phyloP scores from a whole-genome alignment of 495 filamentous ascomycete species.

The Recurvomyces mirabilis region DNA sequence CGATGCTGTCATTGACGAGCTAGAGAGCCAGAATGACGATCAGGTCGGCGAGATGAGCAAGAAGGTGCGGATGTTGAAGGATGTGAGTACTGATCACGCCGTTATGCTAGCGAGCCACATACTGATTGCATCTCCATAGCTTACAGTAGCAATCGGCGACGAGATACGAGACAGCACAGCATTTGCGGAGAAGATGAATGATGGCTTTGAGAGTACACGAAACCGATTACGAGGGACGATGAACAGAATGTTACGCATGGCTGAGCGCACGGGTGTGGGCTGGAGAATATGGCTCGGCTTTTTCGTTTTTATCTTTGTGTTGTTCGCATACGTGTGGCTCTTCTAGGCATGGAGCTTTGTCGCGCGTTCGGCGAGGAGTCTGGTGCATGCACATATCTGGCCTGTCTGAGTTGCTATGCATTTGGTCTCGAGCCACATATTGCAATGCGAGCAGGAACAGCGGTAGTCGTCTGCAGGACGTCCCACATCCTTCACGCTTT shows the following conservation, averaged over 20 bases:
- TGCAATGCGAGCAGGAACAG: no score
- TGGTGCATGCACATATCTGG: no score
- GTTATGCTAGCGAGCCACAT: not conserved
- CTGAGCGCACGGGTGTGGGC: conserved; percentile 78
- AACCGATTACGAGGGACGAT: conserved; percentile 76
- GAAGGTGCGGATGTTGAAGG: conserved; percentile 85
- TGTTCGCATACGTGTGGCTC: conserved; percentile 90
- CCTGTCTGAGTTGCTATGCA: no score
- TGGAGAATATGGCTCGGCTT: conserved; percentile 91
- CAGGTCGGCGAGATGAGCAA: conserved; percentile 81
- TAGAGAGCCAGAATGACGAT: conserved; percentile 90
- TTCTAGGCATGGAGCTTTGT: conserved; percentile 35
- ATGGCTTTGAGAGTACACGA: conserved; percentile 76
- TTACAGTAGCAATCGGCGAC: conserved; percentile 84
- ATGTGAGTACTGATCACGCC: conserved; percentile 48
- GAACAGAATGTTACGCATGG: conserved; percentile 95
- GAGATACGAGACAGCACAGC: conserved; percentile 82
- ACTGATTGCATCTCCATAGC: conserved; percentile 36
- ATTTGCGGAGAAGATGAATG: conserved; percentile 80
- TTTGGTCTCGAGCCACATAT: no score
- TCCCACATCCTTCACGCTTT: no score
- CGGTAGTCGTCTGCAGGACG: no score
- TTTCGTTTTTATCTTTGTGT: conserved; percentile 62
- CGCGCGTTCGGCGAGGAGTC: not conserved
- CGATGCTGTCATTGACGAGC: conserved; percentile 80